Evolutionary conservation across 257 asterid genomes (phyloP), one percentile per base, ranked within the genome.

Genomic region (Coffea eugenioides): DNA sequence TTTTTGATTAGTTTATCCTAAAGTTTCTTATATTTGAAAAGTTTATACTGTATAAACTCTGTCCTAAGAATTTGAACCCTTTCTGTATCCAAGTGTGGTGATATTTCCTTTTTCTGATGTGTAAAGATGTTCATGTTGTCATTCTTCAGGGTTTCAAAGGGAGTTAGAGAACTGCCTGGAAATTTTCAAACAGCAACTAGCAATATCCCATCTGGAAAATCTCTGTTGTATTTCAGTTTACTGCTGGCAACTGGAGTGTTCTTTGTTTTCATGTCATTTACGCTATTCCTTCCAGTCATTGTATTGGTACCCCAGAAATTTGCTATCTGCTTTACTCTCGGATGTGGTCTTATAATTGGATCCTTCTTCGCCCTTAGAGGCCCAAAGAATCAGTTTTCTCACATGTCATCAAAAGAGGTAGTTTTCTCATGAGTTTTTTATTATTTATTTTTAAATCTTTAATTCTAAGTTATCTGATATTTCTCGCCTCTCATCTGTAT

Each of bases 101-200:
- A 59, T 39, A 8, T 31, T 15, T 31, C 49, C 59, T 21, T 39
- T 43, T 57, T 71, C 45, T 39, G 21, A 54, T 12, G 46, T 16
- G 61, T 71, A 66, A 66, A 62, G 64, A 10, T 65, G 36, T 69
- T 23, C 54, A 25, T 45, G 39, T 67, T 68, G 23, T 52, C 46
- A 56, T 61, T 78, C 13, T 61, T 61, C 67, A 94, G 97, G 83
- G 97, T 93, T 76, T 82, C 98, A 46, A 91, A 91, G 90, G 98
- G 97, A 81, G 98, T 93, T 65, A 92, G 93, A 82, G 97, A 90
- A 62, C 48, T 91, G 75, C 96, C 98, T 3, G 98, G 97, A 88
- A 94, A 83, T 84, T 86, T 94, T n/a, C 98, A 94, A 90, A 91
- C 98, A n/a, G 97, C 97, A 81, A 94, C 97, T 46, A 91, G 96